These are phyloP conservation scores for Mrakia hoshinonis DNA, from an alignment of 768 basidiomycete genomes.

Conservation along the genomic window DNA sequence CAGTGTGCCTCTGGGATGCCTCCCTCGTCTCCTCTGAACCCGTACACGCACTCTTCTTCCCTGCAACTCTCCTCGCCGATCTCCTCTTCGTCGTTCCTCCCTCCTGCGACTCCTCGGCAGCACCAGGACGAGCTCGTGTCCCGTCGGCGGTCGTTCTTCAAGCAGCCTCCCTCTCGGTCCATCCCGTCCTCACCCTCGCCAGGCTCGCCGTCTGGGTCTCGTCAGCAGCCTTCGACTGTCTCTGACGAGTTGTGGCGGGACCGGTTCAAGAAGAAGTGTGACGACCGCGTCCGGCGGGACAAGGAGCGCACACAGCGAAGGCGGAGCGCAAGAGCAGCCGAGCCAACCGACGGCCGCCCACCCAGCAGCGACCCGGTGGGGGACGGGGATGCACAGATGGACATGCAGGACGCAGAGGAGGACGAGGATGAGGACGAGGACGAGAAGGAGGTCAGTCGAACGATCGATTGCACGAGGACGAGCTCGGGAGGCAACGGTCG, in stretches of 20 bases:
- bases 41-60: neutral
- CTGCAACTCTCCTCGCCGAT: neutral
- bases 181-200: neutral
- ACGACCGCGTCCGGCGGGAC: constrained; percentile 8
- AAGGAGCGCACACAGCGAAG: neutral
- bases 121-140: neutral
- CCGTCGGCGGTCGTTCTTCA: constrained; percentile 3
- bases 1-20: neutral
- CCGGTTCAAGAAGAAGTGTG: constrained; percentile 10
- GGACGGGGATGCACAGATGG: constrained; percentile 10
- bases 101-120: neutral
- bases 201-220: neutral
- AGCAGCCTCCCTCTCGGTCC: neutral
- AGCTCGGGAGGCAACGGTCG: neutral
- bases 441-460: constrained; percentile 6
- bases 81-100: neutral
- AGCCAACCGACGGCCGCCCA: neutral
- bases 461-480: no score
- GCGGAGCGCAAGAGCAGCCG: neutral
- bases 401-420: neutral
- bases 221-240: neutral
- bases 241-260: constrained; percentile 18
- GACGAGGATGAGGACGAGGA: constrained; percentile 7
- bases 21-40: neutral
- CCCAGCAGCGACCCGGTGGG: neutral